phyloP scores from a whole-genome alignment of 176 grass and related monocot genomes.

The Oryza nivara region DNA sequence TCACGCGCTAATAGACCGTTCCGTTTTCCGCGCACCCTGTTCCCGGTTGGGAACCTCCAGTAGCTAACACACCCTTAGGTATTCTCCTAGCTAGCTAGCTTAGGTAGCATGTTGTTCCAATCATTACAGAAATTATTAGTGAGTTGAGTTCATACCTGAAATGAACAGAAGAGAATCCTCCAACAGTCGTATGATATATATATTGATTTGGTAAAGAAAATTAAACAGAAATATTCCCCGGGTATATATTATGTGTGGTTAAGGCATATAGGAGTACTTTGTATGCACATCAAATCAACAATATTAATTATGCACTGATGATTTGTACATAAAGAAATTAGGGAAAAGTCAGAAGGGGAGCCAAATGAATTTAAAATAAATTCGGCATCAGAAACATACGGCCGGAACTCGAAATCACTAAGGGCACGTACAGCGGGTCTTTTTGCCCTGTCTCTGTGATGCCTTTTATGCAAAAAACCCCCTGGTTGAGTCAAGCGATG shows the following conservation, averaged over 20 bases:
- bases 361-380: not conserved
- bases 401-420: not conserved
- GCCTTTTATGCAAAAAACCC: no score
- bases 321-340: not conserved
- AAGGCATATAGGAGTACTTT: not conserved
- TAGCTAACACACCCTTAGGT: not conserved
- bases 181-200: not conserved
- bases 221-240: not conserved
- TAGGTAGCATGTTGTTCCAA: not conserved
- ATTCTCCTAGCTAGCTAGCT: not conserved
- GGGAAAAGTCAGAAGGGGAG: not conserved
- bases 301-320: not conserved
- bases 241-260: slow-evolving; percentile 4
- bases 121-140: not conserved
- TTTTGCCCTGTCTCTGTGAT: no score
- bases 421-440: no score
- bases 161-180: slow-evolving; percentile 6
- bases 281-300: slow-evolving; percentile 10
- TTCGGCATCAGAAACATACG: not conserved
- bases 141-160: not conserved
- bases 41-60: no score
- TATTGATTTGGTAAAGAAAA: not conserved
- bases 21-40: no score
- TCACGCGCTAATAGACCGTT: no score
- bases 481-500: no score